phyloP scores from a whole-genome alignment of 495 filamentous ascomycete genomes.

The Aspergillus bridgeri region DNA sequence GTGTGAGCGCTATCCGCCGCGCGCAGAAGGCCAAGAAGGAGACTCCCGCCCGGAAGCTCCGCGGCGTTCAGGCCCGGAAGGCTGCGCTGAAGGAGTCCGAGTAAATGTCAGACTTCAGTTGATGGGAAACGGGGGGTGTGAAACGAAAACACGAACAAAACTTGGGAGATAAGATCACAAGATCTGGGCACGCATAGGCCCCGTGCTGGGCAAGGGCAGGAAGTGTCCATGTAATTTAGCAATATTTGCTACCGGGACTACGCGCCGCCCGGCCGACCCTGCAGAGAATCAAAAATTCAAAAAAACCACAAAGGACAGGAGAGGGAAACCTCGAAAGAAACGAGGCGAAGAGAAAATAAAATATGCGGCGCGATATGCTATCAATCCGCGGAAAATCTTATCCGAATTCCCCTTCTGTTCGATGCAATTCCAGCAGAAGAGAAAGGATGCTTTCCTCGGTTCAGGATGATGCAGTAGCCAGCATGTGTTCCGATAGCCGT shows the following conservation, averaged over 20 bases:
- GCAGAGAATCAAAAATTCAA: conserved; percentile 19
- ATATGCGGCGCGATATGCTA: neutral
- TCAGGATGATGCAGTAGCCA: neutral
- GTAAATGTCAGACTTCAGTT: conserved; percentile 26
- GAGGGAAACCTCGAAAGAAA: neutral
- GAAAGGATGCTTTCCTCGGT: neutral
- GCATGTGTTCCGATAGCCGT: conserved; percentile 3
- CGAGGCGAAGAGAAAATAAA: conserved; percentile 12
- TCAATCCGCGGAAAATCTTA: neutral
- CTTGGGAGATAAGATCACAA: conserved; percentile 6
- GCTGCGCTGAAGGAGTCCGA: conserved; percentile 54
- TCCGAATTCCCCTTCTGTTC: neutral
- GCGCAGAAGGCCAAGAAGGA: conserved; percentile 79
- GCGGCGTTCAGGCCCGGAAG: conserved; percentile 80
- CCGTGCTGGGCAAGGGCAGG: conserved; percentile 27
- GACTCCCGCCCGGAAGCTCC: conserved; percentile 63
- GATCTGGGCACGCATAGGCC: conserved; percentile 15
- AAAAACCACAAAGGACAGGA: conserved; percentile 7
- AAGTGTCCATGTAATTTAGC: conserved; percentile 38
- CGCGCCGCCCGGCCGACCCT: conserved; percentile 6
- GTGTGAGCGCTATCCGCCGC: conserved; percentile 79
- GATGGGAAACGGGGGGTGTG: neutral
- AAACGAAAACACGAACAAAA: neutral
- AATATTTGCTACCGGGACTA: conserved; percentile 19
- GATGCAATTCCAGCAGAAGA: neutral